A percentile compares a stretch with the other conserved stretches of the same genome.
These are phyloP conservation scores for Phytophthora sojae DNA, from an alignment of 352 stramenopile genomes.

Conservation along the genomic window DNA sequence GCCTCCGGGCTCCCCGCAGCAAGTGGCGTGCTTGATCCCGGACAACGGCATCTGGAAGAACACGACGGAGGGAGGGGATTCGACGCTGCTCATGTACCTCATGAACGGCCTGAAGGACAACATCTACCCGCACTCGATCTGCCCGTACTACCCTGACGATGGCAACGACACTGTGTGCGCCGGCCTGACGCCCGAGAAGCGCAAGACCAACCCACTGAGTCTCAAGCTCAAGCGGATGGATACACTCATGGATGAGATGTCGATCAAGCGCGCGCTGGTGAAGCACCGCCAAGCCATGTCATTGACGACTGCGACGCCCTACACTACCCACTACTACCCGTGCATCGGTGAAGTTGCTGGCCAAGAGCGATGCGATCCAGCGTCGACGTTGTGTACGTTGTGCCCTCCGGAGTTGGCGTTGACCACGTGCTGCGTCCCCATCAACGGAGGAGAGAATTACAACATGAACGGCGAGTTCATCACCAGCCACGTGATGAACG, in stretches of 20 bases:
- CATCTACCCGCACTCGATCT: conserved; percentile 61
- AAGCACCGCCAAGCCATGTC: too few species aligned
- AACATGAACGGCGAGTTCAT: conserved; percentile 81
- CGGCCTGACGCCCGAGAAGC: not conserved
- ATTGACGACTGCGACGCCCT: conserved; percentile 25
- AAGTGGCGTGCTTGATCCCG: conserved; percentile 66
- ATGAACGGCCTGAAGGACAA: conserved; percentile 58
- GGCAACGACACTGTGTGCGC: conserved; percentile 60
- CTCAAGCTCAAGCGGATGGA: conserved; percentile 57
- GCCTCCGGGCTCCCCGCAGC: conserved; percentile 55
- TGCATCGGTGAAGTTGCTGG: conserved; percentile 58
- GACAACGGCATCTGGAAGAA: conserved; percentile 73
- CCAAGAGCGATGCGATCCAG: conserved; percentile 61
- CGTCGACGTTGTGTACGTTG: conserved; percentile 56
- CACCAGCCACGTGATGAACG: conserved; percentile 53
- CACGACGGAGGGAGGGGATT: conserved; percentile 68
- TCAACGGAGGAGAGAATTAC: conserved; percentile 54
- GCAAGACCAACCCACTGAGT: conserved; percentile 49
- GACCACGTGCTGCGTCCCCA: conserved; percentile 64
- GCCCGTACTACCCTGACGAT: not conserved
- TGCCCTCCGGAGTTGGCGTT: conserved; percentile 56
- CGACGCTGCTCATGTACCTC: conserved; percentile 56
- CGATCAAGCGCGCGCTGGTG: too few species aligned
- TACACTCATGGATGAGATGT: conserved; percentile 10
- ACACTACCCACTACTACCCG: conserved; percentile 65